Conservation (phyloP, 768 basidiomycete genomes). For the Exidia glandulosa region DNA sequence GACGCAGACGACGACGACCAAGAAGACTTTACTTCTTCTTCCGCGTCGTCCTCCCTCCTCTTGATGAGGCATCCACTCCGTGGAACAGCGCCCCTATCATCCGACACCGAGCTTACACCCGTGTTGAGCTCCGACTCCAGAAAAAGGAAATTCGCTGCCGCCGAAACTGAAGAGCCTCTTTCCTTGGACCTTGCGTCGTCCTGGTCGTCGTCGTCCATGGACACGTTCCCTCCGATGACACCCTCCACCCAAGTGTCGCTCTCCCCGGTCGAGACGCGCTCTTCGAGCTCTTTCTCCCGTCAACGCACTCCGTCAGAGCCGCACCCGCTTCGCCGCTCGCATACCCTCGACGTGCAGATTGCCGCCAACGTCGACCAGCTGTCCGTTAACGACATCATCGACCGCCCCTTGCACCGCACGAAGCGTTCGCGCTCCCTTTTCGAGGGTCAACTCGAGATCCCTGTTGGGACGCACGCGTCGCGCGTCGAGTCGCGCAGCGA, state of each 20-base stretch:
- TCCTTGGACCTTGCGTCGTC: background rate
- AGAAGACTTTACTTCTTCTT: background rate
- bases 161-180: background rate
- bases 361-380: background rate
- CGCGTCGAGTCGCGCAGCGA: background rate
- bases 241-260: background rate
- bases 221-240: background rate
- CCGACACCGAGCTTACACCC: background rate
- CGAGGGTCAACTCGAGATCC: background rate
- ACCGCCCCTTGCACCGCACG: background rate
- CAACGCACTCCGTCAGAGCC: background rate
- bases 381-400: background rate
- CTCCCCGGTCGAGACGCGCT: background rate
- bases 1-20: background rate
- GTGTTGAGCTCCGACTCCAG: background rate
- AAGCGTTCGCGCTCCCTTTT: background rate
- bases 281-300: background rate
- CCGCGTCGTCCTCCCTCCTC: background rate
- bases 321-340: background rate
- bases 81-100: background rate
- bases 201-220: background rate
- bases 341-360: background rate
- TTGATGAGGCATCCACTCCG: background rate
- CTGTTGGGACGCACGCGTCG: background rate
- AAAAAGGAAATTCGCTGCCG: background rate